Evolutionary conservation across 768 basidiomycete genomes (phyloP).

Genomic region (Xerocomellus amylosporus): DNA sequence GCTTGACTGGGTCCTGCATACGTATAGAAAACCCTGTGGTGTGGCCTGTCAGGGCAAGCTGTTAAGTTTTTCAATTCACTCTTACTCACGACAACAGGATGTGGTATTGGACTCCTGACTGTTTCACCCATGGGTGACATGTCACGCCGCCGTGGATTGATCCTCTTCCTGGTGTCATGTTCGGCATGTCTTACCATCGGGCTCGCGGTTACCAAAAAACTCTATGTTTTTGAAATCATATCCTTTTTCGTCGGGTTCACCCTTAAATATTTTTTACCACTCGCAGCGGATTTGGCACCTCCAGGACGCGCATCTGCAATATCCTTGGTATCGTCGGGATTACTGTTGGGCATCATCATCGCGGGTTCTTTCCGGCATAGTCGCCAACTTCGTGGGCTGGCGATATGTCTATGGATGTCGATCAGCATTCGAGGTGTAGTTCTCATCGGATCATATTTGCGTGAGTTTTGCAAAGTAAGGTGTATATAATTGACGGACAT

Average conservation of each 20-base stretch:
- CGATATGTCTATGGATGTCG: conserved; percentile 69
- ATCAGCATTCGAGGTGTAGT: conserved; percentile 63
- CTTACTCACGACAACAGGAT: conserved; percentile 41
- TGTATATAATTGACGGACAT: not conserved
- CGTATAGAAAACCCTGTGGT: not conserved
- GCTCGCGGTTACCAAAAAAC: conserved; percentile 55
- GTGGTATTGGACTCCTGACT: conserved; percentile 65
- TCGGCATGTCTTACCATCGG: conserved; percentile 64
- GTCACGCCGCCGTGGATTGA: conserved; percentile 65
- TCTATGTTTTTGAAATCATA: conserved; percentile 57
- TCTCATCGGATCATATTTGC: conserved; percentile 58
- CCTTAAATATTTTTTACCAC: conserved; percentile 68
- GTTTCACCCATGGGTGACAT: conserved; percentile 82
- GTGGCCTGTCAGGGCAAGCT: conserved; percentile 39
- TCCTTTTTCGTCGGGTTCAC: conserved; percentile 66
- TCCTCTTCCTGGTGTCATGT: conserved; percentile 55
- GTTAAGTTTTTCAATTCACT: not conserved
- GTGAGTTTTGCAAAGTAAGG: conserved; percentile 28
- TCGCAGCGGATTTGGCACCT: conserved; percentile 78
- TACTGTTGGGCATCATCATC: conserved; percentile 68
- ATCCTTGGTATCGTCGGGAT: conserved; percentile 63
- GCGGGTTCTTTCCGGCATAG: conserved; percentile 70
- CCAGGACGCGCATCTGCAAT: conserved; percentile 67
- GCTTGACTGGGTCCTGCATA: not conserved
- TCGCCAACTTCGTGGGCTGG: conserved; percentile 69